Evolutionary conservation across 2,329 filamentous ascomycete species (phyloP).

Genomic region (Pseudonectria foliicola): DNA sequence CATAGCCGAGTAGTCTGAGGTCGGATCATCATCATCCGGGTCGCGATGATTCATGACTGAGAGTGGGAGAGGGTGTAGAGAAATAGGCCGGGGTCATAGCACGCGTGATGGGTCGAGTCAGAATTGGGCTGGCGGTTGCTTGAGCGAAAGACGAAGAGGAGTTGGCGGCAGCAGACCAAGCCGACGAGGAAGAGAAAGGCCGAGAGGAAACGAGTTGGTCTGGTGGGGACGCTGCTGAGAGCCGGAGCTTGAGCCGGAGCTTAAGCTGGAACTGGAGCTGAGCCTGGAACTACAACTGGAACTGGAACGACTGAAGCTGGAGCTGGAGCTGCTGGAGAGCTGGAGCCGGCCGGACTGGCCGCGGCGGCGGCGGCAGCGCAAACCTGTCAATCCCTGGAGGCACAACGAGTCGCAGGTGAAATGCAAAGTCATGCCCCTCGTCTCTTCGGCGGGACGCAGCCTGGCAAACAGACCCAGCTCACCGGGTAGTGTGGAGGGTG

Average conservation of each 20-base stretch:
- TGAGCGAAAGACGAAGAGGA: slow-evolving; percentile 3
- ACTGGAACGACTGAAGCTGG: no score
- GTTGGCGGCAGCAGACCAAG: no score
- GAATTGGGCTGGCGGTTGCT: not conserved
- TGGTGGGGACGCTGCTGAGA: not conserved
- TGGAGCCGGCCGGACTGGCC: no score
- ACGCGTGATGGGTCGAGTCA: slow-evolving; percentile 1
- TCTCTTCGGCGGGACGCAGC: slow-evolving; percentile 7
- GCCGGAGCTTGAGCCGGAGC: no score
- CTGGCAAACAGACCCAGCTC: slow-evolving; percentile 12
- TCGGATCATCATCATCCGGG: slow-evolving; percentile 25
- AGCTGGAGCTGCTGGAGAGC: no score
- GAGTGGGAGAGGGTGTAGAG: slow-evolving; percentile 2
- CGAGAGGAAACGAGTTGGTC: slow-evolving; percentile 2
- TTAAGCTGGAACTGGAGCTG: no score
- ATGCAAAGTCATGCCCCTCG: slow-evolving; percentile 2
- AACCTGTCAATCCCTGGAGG: no score
- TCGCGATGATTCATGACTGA: slow-evolving; percentile 17
- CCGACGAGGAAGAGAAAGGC: slow-evolving; percentile 2
- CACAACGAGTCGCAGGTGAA: not conserved
- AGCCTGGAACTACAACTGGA: no score
- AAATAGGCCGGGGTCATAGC: slow-evolving; percentile 5
- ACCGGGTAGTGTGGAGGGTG: slow-evolving; percentile 17
- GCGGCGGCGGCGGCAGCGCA: no score
- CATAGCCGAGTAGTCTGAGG: slow-evolving; percentile 35